Conservation (phyloP, 2,329 filamentous ascomycete species). For the Emydomyces testavorans region DNA sequence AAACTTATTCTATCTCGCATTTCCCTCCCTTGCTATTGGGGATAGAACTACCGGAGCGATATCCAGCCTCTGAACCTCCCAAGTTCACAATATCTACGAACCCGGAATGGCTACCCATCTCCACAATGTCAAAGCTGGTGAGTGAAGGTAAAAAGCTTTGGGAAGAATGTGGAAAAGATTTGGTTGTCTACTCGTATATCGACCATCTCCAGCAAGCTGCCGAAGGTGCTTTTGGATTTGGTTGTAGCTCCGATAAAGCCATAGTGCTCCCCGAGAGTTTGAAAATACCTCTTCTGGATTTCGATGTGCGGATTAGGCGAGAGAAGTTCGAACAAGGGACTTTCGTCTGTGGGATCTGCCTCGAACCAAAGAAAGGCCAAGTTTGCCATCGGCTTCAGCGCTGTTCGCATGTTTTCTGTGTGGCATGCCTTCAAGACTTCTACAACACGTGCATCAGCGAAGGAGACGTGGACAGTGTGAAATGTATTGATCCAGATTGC, state of each 20-base stretch:
- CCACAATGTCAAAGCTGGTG: constrained; percentile 36
- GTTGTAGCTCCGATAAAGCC: constrained; percentile 29
- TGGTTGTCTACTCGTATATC: constrained; percentile 50
- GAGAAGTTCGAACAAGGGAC: constrained; percentile 70
- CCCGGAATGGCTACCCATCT: constrained; percentile 43
- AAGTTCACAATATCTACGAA: constrained; percentile 39
- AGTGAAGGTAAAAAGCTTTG: constrained; percentile 42
- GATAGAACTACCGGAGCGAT: constrained; percentile 44
- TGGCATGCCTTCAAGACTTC: constrained; percentile 75
- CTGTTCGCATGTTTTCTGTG: constrained; percentile 86
- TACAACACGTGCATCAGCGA: constrained; percentile 80
- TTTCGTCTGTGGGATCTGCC: constrained; percentile 76
- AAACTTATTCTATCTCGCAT: constrained; percentile 40
- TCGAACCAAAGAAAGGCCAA: constrained; percentile 82
- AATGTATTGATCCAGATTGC: constrained; percentile 70
- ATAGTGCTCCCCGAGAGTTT: constrained; percentile 40
- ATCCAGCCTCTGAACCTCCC: constrained; percentile 45
- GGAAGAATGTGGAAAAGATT: constrained; percentile 48
- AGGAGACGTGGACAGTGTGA: constrained; percentile 67
- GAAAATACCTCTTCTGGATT: constrained; percentile 64
- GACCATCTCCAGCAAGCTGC: constrained; percentile 49
- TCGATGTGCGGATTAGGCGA: constrained; percentile 61
- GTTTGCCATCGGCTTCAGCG: constrained; percentile 70
- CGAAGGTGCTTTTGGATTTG: constrained; percentile 44
- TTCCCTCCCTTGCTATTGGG: constrained; percentile 46